A percentile compares a stretch with the other conserved stretches of the same genome.
phyloP scores from a whole-genome alignment of 768 basidiomycete genomes.

The Trametopsis cervina region DNA sequence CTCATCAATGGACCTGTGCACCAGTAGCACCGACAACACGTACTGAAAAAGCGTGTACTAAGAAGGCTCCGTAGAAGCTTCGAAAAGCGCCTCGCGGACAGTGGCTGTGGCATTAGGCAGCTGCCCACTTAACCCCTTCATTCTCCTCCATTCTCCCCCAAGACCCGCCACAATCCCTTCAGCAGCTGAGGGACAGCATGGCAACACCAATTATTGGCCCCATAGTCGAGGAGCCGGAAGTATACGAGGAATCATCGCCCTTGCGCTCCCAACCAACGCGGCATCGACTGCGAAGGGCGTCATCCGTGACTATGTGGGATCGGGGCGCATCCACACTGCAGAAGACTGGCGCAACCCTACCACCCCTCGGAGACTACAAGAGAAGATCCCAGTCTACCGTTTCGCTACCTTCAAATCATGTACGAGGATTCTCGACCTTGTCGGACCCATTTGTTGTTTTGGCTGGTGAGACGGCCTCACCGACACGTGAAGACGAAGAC shows the following conservation, averaged over 20 bases:
- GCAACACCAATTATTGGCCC: too few relatives aligned
- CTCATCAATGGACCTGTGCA: too few relatives aligned
- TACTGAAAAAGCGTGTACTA: too few relatives aligned
- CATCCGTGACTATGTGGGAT: background rate
- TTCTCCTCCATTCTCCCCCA: background rate
- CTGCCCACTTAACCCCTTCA: background rate
- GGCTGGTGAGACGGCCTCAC: background rate
- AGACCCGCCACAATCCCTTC: background rate
- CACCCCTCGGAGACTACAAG: background rate
- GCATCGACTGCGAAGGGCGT: background rate
- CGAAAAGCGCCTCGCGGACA: background rate
- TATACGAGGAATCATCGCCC: background rate
- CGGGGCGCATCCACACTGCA: background rate
- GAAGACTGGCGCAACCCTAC: background rate
- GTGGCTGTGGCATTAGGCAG: background rate
- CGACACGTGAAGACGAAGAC: background rate
- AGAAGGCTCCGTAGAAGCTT: too few relatives aligned
- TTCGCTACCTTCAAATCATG: background rate
- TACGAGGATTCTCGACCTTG: background rate
- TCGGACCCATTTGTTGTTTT: background rate
- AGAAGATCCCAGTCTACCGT: background rate
- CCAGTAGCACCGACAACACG: too few relatives aligned
- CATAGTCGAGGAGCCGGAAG: background rate
- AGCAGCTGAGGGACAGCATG: background rate
- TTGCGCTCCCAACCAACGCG: background rate